These are phyloP conservation scores for Dothideomycetidae sp. DNA, from an alignment of 2,329 filamentous ascomycete species.

Conservation along the genomic window DNA sequence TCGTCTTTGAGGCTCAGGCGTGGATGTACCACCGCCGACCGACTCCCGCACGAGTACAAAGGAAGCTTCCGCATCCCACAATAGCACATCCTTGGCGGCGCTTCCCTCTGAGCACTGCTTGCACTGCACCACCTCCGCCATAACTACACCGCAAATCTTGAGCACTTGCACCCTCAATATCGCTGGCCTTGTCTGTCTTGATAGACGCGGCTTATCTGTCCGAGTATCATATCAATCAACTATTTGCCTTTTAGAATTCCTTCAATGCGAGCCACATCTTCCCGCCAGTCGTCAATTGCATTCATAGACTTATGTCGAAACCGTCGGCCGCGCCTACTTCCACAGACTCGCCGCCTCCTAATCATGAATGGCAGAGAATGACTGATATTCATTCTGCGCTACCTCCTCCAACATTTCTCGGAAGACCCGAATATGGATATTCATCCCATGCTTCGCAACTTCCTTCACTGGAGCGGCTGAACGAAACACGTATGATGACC, in stretches of 20 bases:
- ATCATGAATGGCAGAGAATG: conserved; percentile 6
- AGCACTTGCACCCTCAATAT: too few species aligned
- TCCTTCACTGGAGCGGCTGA: background rate
- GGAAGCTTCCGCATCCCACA: background rate
- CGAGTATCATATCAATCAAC: too few species aligned
- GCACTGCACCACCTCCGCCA: too few species aligned
- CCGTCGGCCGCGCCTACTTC: background rate
- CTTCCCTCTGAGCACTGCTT: too few species aligned
- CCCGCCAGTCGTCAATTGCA: background rate
- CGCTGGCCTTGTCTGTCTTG: too few species aligned
- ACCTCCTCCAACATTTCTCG: conserved; percentile 7
- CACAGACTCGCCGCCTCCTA: background rate
- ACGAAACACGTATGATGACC: background rate
- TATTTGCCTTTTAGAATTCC: too few species aligned
- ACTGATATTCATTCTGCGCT: conserved; percentile 3
- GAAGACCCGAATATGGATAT: conserved; percentile 8
- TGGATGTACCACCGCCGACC: background rate
- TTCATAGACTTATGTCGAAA: conserved; percentile 6
- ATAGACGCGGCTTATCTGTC: too few species aligned
- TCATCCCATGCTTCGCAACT: conserved; percentile 2
- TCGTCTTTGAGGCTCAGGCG: background rate
- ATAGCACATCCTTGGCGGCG: background rate
- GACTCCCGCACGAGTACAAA: background rate
- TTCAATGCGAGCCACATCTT: background rate
- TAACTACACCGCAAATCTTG: background rate